Conservation (phyloP, 495 filamentous ascomycete species). For the Copromyces sp. region DNA sequence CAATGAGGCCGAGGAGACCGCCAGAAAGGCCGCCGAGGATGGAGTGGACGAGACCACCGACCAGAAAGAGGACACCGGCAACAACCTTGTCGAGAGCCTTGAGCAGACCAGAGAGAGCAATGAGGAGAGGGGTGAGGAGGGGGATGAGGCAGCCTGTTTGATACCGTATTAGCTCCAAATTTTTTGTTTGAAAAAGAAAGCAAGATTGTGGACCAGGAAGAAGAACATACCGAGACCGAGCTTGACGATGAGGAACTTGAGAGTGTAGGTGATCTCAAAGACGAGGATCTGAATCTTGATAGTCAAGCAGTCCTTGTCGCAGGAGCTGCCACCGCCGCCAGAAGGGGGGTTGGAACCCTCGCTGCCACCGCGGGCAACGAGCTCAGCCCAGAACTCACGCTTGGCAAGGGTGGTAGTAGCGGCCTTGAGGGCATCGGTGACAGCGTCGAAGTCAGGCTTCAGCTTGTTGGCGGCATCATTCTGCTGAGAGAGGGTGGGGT, state of each 20-base stretch:
- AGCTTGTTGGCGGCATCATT: slow-evolving; percentile 18
- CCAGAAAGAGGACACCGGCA: slow-evolving; percentile 20
- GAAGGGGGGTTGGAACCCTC: no score
- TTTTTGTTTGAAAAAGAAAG: background rate
- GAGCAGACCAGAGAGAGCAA: slow-evolving; percentile 23
- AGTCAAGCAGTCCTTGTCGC: slow-evolving; percentile 11
- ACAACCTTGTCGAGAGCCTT: slow-evolving; percentile 28
- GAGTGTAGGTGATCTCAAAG: slow-evolving; percentile 25
- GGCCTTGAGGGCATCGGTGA: slow-evolving; percentile 22
- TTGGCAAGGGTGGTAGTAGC: slow-evolving; percentile 20
- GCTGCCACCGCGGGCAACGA: background rate
- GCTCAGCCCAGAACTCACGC: slow-evolving; percentile 16
- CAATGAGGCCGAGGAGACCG: slow-evolving; percentile 21
- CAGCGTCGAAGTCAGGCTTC: slow-evolving; percentile 23
- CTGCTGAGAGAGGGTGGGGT: slow-evolving; percentile 14
- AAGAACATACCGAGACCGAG: slow-evolving; percentile 27
- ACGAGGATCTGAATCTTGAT: slow-evolving; percentile 23
- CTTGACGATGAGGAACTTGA: slow-evolving; percentile 29
- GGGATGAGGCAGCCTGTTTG: slow-evolving; percentile 22
- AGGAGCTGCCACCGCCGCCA: background rate
- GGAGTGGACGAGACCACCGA: slow-evolving; percentile 20
- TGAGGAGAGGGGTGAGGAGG: slow-evolving; percentile 23
- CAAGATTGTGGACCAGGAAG: background rate
- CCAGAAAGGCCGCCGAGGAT: slow-evolving; percentile 25
- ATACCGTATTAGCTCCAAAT: background rate